Evolutionary conservation across 2,329 filamentous ascomycete species (phyloP), one percentile per base, ranked within the genome.

Genomic region (Phaeosphaeria sp.): DNA sequence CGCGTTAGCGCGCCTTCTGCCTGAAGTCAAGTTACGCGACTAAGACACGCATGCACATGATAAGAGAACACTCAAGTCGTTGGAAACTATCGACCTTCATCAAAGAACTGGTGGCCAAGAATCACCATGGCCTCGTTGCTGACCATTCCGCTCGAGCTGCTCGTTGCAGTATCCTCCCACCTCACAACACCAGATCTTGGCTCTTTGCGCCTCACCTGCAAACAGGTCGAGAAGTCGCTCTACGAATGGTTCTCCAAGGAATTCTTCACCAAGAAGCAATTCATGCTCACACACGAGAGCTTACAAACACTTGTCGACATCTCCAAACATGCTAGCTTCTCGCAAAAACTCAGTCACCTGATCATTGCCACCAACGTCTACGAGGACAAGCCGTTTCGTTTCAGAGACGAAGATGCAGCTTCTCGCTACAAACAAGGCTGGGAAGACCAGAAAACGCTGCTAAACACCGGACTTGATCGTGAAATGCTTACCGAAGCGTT

Each of bases 231-330:
- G 68, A 74, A 74, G 20, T 76, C 79, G 1, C 77, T 89, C 13
- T 85, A 85, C 72, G 77, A 81, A 49, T 79, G 78, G 33, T 90
- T 90, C 64, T 79, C 83, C 25, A 78, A 78, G 22, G 87, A 89
- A 61, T 90, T 88, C 78, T 90, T 91, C 74, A 80, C 78, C 50
- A 87, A 86, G 71, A 85, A 84, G 66, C 87, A 90, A 67, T 90
- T 90, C 74, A 87, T 89, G 84, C 63, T 89, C 53, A 83, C 82
- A 1, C 77, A 84, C 33, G 74, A 80, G 63, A 89, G 87, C 64
- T 76, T 89, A 10, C 79, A 84, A 52, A 78, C 82, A 0, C 77
- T 89, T 15, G 54, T 79, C 33, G 76, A 76, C 50, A 80, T 81
- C 50, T 74, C 78, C 11, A 72, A 76, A 44, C 74, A 80, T 58